phyloP scores from a whole-genome alignment of 257 asterid genomes.

The Oldenlandia corymbosa region DNA sequence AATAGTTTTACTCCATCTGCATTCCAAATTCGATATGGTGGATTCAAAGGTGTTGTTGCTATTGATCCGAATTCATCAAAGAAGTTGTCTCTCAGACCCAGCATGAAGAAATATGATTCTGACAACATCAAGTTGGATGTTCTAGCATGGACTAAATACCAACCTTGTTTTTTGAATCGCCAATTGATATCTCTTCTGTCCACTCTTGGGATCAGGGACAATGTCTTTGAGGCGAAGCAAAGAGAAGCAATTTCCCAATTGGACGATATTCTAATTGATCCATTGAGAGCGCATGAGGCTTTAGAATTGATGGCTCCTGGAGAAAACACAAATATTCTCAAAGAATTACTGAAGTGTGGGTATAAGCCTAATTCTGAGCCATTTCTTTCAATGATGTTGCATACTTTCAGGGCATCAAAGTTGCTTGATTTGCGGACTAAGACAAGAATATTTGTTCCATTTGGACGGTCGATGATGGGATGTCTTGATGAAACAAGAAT shows the following conservation, averaged over 20 bases:
- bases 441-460: conserved; percentile 62
- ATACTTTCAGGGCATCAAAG: conserved; percentile 61
- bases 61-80: conserved; percentile 47
- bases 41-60: conserved; percentile 90
- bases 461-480: conserved; percentile 83
- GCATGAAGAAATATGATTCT: conserved; percentile 77
- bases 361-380: conserved; percentile 82
- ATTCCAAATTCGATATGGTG: conserved; percentile 84
- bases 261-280: conserved; percentile 54
- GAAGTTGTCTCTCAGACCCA: conserved; percentile 60
- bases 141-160: conserved; percentile 77
- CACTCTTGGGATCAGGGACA: conserved; percentile 65
- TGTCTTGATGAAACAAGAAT: conserved; percentile 79
- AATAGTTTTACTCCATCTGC: conserved; percentile 54
- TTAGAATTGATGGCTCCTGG: conserved; percentile 82
- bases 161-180: conserved; percentile 77
- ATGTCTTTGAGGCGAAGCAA: conserved; percentile 53
- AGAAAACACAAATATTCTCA: conserved; percentile 65
- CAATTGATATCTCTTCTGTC: conserved; percentile 79
- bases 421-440: conserved; percentile 58
- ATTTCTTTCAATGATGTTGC: conserved; percentile 83
- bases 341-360: conserved; percentile 79
- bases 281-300: conserved; percentile 65
- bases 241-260: conserved; percentile 69
- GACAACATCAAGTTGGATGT: conserved; percentile 64